Conservation (phyloP, 2,329 filamentous ascomycete genomes). For the Fusarium hainanense region DNA sequence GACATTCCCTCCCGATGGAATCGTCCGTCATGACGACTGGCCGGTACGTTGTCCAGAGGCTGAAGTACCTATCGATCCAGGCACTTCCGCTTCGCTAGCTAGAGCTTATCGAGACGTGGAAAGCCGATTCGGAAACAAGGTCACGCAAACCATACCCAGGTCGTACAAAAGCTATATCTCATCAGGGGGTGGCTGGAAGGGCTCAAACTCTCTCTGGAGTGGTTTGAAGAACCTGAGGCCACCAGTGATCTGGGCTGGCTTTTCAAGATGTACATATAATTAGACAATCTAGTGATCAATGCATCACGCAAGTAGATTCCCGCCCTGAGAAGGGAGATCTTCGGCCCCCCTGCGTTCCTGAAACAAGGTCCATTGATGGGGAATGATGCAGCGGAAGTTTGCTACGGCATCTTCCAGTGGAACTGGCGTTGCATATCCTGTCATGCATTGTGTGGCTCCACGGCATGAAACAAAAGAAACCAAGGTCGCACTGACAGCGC, state of each 20-base stretch:
- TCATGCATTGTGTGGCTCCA: constrained; percentile 44
- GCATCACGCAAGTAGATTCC: constrained; percentile 5
- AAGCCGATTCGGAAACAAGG: constrained; percentile 27
- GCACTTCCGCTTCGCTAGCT: constrained; percentile 30
- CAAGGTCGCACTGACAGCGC: constrained; percentile 44
- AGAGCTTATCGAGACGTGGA: constrained; percentile 18
- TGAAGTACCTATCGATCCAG: constrained; percentile 32
- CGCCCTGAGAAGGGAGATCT: not conserved
- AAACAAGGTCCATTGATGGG: constrained; percentile 25
- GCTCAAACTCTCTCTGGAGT: not conserved
- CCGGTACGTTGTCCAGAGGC: constrained; percentile 14
- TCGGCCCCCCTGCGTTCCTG: constrained; percentile 17
- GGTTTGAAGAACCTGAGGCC: constrained; percentile 21
- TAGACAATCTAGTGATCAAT: not conserved
- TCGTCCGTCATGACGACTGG: constrained; percentile 13
- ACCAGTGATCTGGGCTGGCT: constrained; percentile 11
- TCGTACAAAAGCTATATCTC: constrained; percentile 21
- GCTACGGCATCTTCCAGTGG: constrained; percentile 19
- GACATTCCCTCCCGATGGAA: constrained; percentile 25
- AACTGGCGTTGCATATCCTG: constrained; percentile 36
- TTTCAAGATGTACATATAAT: not conserved
- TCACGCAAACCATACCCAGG: constrained; percentile 12
- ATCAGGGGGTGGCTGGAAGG: constrained; percentile 36
- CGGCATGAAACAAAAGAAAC: constrained; percentile 35
- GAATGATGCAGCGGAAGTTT: constrained; percentile 12